Base-by-base conservation (phyloP, 2,329 filamentous ascomycete genomes). In the Cordyceps farinosa region DNA sequence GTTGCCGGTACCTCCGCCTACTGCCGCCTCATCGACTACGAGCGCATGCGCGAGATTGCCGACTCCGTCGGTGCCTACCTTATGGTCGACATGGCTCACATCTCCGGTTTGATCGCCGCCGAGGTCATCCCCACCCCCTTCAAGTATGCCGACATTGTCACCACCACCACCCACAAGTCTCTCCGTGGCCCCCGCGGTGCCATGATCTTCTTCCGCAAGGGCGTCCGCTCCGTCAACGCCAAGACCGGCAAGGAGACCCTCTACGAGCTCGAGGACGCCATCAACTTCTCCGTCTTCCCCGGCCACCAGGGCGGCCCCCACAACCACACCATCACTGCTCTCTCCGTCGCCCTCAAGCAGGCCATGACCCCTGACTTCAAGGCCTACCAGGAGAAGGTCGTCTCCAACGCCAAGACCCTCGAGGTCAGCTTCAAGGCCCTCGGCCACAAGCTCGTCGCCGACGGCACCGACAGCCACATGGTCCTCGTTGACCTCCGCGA, bases 131-230 rank as follows among this genome's bases (percentile, higher is more conserved):
- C 93, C 67, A 93, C 91, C 55, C 95, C 95, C 51, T 99, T 99
- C 82, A 83, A 87, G 67, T 83, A 96, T 77, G 94, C 95, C 69
- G 95, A 99, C 75, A 90, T 99, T 64, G 95, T 99, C 71, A 99
- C 95, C 67, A 99, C 95, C 67, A 99, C 95, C 66, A 99, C 95
- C 53, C 95, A 99, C 88, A 99, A 99, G 86, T 97, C 93, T 62
- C 90, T 99, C 70, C 92, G 95, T 79, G 95, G 95, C 65, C 95
- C 95, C 65, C 92, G 95, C 77, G 95, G 95, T 74, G 95, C 95
- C 76, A 99, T 99, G 95, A 99, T 99, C 82, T 99, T 99, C 87
- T 99, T 93, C 88, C 91, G 95, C 79, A 97, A 96, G 84, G 95
- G 95, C 67, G 89, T 97, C 66, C 90, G 94, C 73, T 92, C 90